Evolutionary conservation across 805 yeast genomes (phyloP), one percentile per base, ranked within the genome.

Genomic region (Wickerhamiella hasegawae): DNA sequence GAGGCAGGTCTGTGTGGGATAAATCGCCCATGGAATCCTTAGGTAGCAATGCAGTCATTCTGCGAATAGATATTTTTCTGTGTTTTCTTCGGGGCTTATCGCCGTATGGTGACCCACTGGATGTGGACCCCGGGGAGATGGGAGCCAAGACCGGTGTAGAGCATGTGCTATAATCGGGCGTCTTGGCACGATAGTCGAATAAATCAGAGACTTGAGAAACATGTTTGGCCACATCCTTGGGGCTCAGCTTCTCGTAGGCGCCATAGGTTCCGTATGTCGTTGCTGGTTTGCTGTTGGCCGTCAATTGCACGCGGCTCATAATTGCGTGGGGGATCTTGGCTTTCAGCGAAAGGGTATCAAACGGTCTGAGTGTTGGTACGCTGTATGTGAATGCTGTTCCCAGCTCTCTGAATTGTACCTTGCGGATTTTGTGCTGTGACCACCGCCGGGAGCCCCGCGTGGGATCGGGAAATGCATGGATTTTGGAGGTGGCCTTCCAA

Each of bases 401-500:
- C 28, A 30, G 35, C 29, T 31, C 39, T 18, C 29, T 11, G 24
- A 32, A 37, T 17, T 31, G 30, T 20, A 26, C 28, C 18, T 28
- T 33, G 14, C 20, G 19, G 3, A 32, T 27, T 20, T 20, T 12
- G 28, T 43, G 46, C 31, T 36, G 45, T 9, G 45, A 37, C 45
- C 51, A 47, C 9, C 52, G 36, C 15, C 44, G 37, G 2, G 47
- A 41, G 12, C 52, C 52, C n/a, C 18, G 34, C 16, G 35, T 33
- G 9, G 51, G 50, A 33, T 46, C 46, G 1, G 51, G 51, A n/a
- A 36, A 38, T 19, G 16, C 23, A n/a, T 37, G 19, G 2, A 11
- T 14, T 3, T 49, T 44, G 26, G 39, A 45, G 17, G 52, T 46
- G 33, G 46, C 37, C 24, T 50, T 41, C 46, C 54, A 49, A 16